Base-by-base conservation (phyloP, 2,329 filamentous ascomycete genomes). In the Orbilia javanica region DNA sequence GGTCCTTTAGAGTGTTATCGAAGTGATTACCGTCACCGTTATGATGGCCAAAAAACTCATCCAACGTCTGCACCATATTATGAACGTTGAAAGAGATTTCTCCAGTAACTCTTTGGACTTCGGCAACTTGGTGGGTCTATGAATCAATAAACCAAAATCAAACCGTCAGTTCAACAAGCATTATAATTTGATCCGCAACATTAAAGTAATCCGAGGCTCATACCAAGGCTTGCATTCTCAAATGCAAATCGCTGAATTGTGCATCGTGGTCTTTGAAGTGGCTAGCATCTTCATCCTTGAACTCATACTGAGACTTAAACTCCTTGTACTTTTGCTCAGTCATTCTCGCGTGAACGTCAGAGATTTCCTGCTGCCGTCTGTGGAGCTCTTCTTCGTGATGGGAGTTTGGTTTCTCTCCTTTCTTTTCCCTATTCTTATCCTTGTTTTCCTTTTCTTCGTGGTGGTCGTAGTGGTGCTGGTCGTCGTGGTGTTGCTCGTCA, bases 161-260 rank as follows among this genome's bases (percentile, higher is more conserved):
- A n/a, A n/a, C n/a, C n/a, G n/a, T n/a, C n/a, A n/a, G n/a, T n/a
- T n/a, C n/a, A n/a, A n/a, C n/a, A n/a, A n/a, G n/a, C n/a, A n/a
- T n/a, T n/a, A n/a, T n/a, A n/a, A n/a, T n/a, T n/a, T n/a, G n/a
- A 36, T n/a, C 18, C n/a, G 3, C 7, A 34, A 50, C 27, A 15
- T 25, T 3, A 7, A 7, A n/a, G 6, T n/a, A n/a, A n/a, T 52
- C 42, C 34, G 11, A 29, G 13, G 7, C 7, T 6, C 60, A n/a
- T 74, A 79, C 75, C 75, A 93, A 86, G 81, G 86, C 87, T 84
- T 94, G 93, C 18, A 98, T 86, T 34, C 94, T 92, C 85, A 92
- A 92, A 86, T 97, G 92, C 13, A 98, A 87, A 83, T 97, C 94
- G 36, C 88, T 87, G 83, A 97, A 95, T 84, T 97, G 93, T 68